Conservation (phyloP, 345 rosid species). For the Excoecaria agallocha region DNA sequence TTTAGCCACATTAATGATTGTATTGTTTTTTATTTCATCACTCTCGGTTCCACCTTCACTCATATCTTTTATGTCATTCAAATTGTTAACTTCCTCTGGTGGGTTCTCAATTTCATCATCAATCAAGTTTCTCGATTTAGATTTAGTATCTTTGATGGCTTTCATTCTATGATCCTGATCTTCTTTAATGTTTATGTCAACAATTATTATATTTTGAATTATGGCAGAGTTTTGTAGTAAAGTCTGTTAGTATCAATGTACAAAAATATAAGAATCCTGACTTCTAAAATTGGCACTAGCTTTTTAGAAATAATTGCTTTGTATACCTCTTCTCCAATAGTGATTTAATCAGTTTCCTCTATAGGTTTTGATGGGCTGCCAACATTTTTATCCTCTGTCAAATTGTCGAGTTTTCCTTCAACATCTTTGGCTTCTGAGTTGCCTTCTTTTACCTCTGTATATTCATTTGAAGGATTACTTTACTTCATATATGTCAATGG, state of each 20-base stretch:
- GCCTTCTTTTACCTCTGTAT: too few species aligned
- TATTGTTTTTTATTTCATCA: neutral
- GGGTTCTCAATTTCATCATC: conserved; percentile 9
- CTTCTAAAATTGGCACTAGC: neutral
- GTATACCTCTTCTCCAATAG: conserved; percentile 30
- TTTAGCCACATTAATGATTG: neutral
- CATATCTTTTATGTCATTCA: neutral
- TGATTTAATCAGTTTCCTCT: conserved; percentile 2
- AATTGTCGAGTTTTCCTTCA: conserved; percentile 17
- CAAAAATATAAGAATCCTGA: conserved; percentile 3
- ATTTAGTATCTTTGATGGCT: conserved; percentile 7
- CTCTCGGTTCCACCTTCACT: neutral
- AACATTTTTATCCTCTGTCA: conserved; percentile 15
- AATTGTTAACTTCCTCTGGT: conserved; percentile 7
- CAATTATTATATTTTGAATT: neutral
- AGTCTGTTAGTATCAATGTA: conserved; percentile 24
- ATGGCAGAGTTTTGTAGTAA: conserved; percentile 17
- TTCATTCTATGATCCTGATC: neutral
- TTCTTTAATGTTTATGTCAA: conserved; percentile 6
- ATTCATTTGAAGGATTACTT: too few species aligned
- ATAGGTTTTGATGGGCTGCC: conserved; percentile 16
- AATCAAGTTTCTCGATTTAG: conserved; percentile 4
- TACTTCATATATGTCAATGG: too few species aligned
- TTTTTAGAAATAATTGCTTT: neutral
- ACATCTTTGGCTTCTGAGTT: conserved; percentile 11